These are phyloP conservation scores for Cryptomeria japonica DNA, from an alignment of 75 land plant species.

Conservation along the genomic window DNA sequence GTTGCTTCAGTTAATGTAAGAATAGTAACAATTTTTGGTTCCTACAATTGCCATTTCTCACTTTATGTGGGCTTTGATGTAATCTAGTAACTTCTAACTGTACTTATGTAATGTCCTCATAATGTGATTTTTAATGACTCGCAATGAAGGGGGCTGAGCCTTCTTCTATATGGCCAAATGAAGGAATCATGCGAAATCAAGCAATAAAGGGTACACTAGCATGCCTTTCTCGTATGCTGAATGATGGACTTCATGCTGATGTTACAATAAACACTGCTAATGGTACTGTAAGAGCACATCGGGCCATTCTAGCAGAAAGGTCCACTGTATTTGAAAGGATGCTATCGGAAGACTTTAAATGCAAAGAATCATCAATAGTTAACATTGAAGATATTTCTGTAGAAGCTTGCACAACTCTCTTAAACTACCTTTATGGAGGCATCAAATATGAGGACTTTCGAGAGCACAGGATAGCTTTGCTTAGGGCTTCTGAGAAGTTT, in stretches of 20 bases:
- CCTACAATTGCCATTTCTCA: not conserved
- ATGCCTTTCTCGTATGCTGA: constrained; percentile 76
- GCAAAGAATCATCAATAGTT: constrained; percentile 73
- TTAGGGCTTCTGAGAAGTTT: constrained; percentile 80
- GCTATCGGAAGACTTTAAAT: constrained; percentile 70
- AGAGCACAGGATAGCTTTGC: constrained; percentile 65
- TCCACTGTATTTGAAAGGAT: constrained; percentile 83
- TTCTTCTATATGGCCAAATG: constrained; percentile 65
- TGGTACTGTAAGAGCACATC: constrained; percentile 76
- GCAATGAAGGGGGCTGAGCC: constrained; percentile 62
- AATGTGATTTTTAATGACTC: constrained; percentile 2
- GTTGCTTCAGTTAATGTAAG: constrained; percentile 55
- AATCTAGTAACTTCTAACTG: not conserved
- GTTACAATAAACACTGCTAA: constrained; percentile 67
- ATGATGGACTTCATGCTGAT: constrained; percentile 72
- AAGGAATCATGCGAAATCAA: constrained; percentile 46
- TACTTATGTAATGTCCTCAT: not conserved
- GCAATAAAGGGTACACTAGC: constrained; percentile 49
- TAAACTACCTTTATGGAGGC: constrained; percentile 72
- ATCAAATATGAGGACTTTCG: constrained; percentile 69
- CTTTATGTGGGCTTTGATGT: not conserved
- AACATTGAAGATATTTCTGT: constrained; percentile 70
- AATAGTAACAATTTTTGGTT: constrained; percentile 2
- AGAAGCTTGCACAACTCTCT: constrained; percentile 67
- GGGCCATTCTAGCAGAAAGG: constrained; percentile 72